Evolutionary conservation across 139 green algal species (phyloP), one percentile per base, ranked within the genome.

Genomic region (Tetradesmus lagerheimii): DNA sequence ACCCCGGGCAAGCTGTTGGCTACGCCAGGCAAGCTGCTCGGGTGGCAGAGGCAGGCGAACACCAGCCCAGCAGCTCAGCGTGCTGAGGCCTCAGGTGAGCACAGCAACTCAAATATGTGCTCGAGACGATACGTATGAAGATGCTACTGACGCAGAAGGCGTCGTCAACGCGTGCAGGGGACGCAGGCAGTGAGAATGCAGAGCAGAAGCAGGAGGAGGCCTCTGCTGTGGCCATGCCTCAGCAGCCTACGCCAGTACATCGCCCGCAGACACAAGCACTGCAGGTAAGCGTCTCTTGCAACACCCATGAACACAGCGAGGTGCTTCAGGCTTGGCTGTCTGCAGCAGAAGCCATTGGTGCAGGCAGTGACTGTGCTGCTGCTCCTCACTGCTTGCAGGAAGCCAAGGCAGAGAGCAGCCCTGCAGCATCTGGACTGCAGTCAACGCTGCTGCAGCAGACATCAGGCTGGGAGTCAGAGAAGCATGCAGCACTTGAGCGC

Each of bases 401-500:
- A n/a, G 5, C 41, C 4, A 23, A 25, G 35, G 43, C 80, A 67
- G 27, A 71, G 4, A 39, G 2, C 80, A 45, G 35, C 16, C 25
- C 45, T 20, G 25, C 43, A 67, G 43, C 41, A 27, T 15, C 15
- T 16, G 62, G 31, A 16, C 29, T 87, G 20, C 15, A 77, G 50
- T 53, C 78, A 2, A 77, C 53, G 38, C 81, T 87, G 67, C 2
- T 87, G 81, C 81, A 87, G 12, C 31, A 77, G 31, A 87, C 81
- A 12, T 35, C 34, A 18, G 34, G 50, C 15, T 78, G 81, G 81
- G 81, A 87, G 20, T 31, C 50, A 41, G 81, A 77, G 45, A 87
- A 87, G 81, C 81, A 87, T 77, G 81, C 81, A 34, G 81, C 81
- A 6, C 43, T 87, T 29, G 81, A 87, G 81, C 81, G 81, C 16